Conservation (phyloP, 129 eudicot genomes). For the Ambrosia trifida region DNA sequence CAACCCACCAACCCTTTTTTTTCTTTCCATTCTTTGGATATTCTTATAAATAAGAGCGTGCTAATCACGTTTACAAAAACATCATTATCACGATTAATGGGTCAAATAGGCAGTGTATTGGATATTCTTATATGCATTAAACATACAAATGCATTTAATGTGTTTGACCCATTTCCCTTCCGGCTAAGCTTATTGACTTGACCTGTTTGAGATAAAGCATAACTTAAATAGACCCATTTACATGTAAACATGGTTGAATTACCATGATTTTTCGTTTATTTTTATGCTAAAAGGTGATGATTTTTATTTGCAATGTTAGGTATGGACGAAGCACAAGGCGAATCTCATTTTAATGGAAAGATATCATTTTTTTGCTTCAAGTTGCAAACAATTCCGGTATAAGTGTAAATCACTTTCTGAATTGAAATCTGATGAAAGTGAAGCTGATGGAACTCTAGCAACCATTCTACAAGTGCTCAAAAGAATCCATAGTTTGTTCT, state of each 20-base stretch:
- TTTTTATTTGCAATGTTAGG: constrained; percentile 38
- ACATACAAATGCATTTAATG: neutral
- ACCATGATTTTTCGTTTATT: neutral
- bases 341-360: constrained; percentile 79
- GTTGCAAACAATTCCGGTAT: constrained; percentile 59
- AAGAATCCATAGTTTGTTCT: constrained; percentile 60
- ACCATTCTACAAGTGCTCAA: constrained; percentile 63
- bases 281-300: neutral
- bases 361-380: constrained; percentile 79
- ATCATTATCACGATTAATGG: neutral
- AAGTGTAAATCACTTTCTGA: constrained; percentile 63
- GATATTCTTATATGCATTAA: neutral
- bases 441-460: constrained; percentile 71
- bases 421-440: constrained; percentile 72
- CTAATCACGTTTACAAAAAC: neutral
- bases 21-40: neutral
- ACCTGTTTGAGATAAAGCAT: constrained; percentile 6
- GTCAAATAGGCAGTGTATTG: too few species aligned
- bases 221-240: neutral
- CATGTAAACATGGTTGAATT: neutral
- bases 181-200: too few species aligned
- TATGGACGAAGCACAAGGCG: constrained; percentile 72
- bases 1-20: neutral
- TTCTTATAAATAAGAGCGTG: too few species aligned
- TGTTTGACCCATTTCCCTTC: neutral